Evolutionary conservation across 768 basidiomycete species (phyloP).

Genomic region (Pisolithus orientalis): DNA sequence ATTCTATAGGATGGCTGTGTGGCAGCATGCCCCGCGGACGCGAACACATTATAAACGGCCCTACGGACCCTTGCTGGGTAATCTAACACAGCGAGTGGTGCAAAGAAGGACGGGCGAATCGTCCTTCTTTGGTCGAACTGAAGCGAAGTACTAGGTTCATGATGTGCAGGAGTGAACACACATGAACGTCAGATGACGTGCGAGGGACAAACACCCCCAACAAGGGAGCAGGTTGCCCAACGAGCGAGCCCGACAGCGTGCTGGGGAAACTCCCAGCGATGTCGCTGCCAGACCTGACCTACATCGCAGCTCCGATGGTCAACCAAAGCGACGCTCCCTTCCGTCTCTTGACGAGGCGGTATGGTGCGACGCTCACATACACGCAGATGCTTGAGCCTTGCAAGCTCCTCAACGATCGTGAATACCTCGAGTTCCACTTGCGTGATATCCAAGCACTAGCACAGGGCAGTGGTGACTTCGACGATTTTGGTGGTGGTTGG

Average conservation of each 20-base stretch:
- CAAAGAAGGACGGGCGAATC: no score
- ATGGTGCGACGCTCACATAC: slow-evolving; percentile 64
- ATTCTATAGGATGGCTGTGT: no score
- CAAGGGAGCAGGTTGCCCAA: no score
- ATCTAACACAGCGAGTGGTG: no score
- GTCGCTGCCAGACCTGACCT: slow-evolving; percentile 22
- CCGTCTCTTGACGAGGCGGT: slow-evolving; percentile 49
- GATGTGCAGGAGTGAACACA: no score
- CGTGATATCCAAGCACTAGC: slow-evolving; percentile 40
- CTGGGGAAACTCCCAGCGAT: not conserved
- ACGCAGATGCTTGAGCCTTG: slow-evolving; percentile 74
- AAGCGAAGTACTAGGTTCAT: no score
- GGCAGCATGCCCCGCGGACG: no score
- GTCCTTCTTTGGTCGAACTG: no score
- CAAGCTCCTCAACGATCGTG: slow-evolving; percentile 52
- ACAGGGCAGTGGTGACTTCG: not conserved
- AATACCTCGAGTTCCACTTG: slow-evolving; percentile 59
- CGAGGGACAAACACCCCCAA: no score
- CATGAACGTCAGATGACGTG: no score
- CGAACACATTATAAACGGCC: no score
- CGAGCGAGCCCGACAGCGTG: not conserved
- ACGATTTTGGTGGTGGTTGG: slow-evolving; percentile 3
- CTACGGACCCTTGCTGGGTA: no score
- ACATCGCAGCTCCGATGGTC: slow-evolving; percentile 70
- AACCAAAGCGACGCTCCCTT: slow-evolving; percentile 78